These are phyloP conservation scores for Leccinellum rugosiceps DNA, from an alignment of 768 basidiomycete genomes.

Conservation along the genomic window DNA sequence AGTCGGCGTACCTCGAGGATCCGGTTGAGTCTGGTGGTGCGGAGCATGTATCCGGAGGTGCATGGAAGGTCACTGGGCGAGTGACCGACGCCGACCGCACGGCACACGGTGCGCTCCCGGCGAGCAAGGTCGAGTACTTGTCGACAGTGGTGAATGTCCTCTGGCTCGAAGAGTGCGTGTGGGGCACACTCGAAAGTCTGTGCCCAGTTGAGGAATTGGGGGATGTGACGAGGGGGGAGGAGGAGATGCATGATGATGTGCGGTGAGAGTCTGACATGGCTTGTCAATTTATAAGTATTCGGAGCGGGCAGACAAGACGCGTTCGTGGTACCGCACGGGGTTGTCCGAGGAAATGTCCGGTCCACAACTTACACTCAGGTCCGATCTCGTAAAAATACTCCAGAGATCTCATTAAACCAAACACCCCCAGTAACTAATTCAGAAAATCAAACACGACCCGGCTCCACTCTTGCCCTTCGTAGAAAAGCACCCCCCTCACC, in stretches of 20 bases:
- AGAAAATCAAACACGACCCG: constrained; percentile 62
- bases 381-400: not conserved
- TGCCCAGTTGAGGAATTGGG: constrained; percentile 79
- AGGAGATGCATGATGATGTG: constrained; percentile 23
- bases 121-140: constrained; percentile 79
- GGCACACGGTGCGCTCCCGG: constrained; percentile 64
- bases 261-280: not conserved
- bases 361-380: not conserved
- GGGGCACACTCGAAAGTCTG: constrained; percentile 71
- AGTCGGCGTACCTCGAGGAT: constrained; percentile 67
- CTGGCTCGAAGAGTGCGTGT: constrained; percentile 71
- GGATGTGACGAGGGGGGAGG: constrained; percentile 15
- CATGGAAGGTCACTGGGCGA: constrained; percentile 93
- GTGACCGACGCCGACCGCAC: constrained; percentile 88
- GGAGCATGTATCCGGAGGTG: constrained; percentile 82
- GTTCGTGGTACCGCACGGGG: not conserved
- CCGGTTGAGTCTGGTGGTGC: constrained; percentile 68
- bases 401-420: not conserved
- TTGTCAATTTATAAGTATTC: not conserved
- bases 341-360: constrained; percentile 1
- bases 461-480: constrained; percentile 78
- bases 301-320: not conserved
- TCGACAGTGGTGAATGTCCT: constrained; percentile 62
- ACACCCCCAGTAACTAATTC: constrained; percentile 12
- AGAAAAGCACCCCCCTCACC: constrained; percentile 64